phyloP scores from a whole-genome alignment of 2,329 filamentous ascomycete species.

The Pseudonectria buxi region DNA sequence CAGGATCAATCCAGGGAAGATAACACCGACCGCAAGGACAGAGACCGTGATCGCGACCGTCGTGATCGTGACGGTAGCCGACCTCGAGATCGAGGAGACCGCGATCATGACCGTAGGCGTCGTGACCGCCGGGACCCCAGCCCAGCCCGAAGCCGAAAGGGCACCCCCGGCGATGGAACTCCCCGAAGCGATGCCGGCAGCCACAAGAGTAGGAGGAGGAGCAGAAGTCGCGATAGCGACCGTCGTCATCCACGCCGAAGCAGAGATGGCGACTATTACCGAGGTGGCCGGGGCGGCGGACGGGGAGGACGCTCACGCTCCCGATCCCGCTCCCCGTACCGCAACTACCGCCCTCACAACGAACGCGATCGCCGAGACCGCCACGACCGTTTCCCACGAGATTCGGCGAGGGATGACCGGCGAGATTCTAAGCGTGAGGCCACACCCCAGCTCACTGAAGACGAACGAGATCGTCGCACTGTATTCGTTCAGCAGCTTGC shows the following conservation, averaged over 20 bases:
- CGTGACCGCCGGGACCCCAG: constrained; percentile 52
- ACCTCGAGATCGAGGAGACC: constrained; percentile 52
- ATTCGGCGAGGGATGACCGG: constrained; percentile 45
- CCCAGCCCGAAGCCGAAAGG: constrained; percentile 36
- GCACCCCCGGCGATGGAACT: constrained; percentile 54
- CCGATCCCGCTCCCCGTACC: constrained; percentile 64
- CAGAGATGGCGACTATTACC: constrained; percentile 68
- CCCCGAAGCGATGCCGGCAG: constrained; percentile 71
- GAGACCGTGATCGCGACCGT: constrained; percentile 50
- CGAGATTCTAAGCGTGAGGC: constrained; percentile 39
- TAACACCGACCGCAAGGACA: constrained; percentile 40
- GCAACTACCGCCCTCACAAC: constrained; percentile 50
- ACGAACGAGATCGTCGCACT: constrained; percentile 92
- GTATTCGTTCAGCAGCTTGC: constrained; percentile 98
- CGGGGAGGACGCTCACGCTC: constrained; percentile 53
- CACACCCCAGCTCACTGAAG: constrained; percentile 76
- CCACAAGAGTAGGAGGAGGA: constrained; percentile 75
- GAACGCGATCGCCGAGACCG: constrained; percentile 48
- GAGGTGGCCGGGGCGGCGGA: constrained; percentile 33
- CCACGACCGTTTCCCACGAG: constrained; percentile 45
- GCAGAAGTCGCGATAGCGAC: constrained; percentile 70
- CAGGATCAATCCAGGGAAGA: constrained; percentile 46
- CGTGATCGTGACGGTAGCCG: constrained; percentile 47
- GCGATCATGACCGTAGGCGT: constrained; percentile 45
- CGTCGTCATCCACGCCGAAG: constrained; percentile 66